Conservation (phyloP, 129 eudicot species). For the Helianthus tuberosus region DNA sequence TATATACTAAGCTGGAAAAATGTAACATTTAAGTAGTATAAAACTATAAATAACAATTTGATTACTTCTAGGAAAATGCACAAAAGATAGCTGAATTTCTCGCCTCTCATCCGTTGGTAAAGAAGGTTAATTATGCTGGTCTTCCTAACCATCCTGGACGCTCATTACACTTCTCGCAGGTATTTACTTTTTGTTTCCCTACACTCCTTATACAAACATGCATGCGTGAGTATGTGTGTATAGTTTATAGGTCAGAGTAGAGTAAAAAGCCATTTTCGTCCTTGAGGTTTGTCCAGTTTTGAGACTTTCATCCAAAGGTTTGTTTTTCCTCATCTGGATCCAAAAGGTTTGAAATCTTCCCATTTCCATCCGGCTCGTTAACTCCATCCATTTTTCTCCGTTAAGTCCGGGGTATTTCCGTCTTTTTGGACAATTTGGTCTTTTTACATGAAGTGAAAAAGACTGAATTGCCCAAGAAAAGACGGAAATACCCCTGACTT, state of each 20-base stretch:
- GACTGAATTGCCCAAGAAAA: too few species aligned
- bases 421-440: too few species aligned
- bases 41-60: slow-evolving; percentile 4
- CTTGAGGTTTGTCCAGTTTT: too few species aligned
- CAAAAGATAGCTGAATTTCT: slow-evolving; percentile 95
- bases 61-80: slow-evolving; percentile 75
- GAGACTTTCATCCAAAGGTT: too few species aligned
- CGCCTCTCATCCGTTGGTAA: slow-evolving; percentile 78
- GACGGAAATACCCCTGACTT: too few species aligned
- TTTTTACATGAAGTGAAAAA: too few species aligned
- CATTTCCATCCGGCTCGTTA: too few species aligned
- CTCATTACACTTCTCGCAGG: slow-evolving; percentile 94
- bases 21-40: neutral
- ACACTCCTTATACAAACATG: neutral
- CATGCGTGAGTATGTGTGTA: neutral
- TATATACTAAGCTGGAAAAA: neutral
- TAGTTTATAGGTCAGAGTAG: neutral
- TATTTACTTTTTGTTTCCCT: slow-evolving; percentile 22
- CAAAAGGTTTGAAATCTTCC: too few species aligned
- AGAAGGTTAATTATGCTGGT: slow-evolving; percentile 91
- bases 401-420: too few species aligned
- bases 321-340: too few species aligned
- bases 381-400: too few species aligned
- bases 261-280: too few species aligned
- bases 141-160: slow-evolving; percentile 91